Conservation (phyloP, 1,284 basidiomycete species). For the Blastosporella zonata region DNA sequence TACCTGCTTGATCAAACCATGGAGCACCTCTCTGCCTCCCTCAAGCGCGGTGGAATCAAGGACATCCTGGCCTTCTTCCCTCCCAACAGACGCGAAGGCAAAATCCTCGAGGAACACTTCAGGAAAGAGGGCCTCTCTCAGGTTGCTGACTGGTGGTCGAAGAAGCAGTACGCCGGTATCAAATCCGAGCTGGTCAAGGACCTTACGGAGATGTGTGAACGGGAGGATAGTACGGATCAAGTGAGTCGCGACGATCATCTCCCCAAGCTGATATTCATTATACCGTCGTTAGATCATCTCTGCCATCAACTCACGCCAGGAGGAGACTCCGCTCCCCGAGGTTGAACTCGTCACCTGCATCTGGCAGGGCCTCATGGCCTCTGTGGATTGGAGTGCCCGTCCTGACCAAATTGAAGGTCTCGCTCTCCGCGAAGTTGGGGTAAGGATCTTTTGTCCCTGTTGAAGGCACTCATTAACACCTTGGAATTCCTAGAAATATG, state of each 20-base stretch:
- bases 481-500: slow-evolving; percentile 57
- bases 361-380: slow-evolving; percentile 87
- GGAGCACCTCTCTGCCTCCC: slow-evolving; percentile 76
- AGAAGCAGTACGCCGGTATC: slow-evolving; percentile 75
- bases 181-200: slow-evolving; percentile 67
- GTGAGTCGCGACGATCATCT: slow-evolving; percentile 32
- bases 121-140: slow-evolving; percentile 72
- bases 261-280: slow-evolving; percentile 7
- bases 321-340: slow-evolving; percentile 73
- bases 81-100: slow-evolving; percentile 70
- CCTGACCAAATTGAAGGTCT: slow-evolving; percentile 88
- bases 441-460: slow-evolving; percentile 33
- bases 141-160: slow-evolving; percentile 90
- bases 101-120: slow-evolving; percentile 83
- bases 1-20: slow-evolving; percentile 81
- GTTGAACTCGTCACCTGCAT: slow-evolving; percentile 84
- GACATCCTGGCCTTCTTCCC: slow-evolving; percentile 90
- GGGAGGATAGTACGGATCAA: slow-evolving; percentile 60
- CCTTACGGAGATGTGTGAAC: slow-evolving; percentile 57
- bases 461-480: slow-evolving; percentile 2
- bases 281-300: slow-evolving; percentile 61
- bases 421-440: slow-evolving; percentile 80
- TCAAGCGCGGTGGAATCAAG: slow-evolving; percentile 83
- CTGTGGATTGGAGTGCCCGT: slow-evolving; percentile 84
- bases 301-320: slow-evolving; percentile 67